Evolutionary conservation across 768 basidiomycete genomes (phyloP).

Genomic region (Heimioporus sp.): DNA sequence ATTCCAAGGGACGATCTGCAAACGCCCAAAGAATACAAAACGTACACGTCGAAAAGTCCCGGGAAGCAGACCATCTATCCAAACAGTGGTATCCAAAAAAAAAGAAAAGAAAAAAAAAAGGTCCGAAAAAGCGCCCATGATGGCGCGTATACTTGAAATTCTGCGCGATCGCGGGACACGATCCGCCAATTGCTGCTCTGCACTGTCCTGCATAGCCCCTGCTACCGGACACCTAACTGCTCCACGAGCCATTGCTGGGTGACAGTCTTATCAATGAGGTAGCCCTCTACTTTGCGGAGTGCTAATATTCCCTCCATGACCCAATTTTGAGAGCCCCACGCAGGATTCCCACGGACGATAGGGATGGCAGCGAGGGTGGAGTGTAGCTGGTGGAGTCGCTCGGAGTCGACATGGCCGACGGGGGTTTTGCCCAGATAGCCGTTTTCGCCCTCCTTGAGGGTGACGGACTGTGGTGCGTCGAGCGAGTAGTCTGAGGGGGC

Average conservation of each 20-base stretch:
- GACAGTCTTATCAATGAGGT: constrained; percentile 29
- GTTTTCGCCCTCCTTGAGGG: constrained; percentile 29
- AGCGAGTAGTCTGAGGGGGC: constrained; percentile 26
- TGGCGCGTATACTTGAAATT: no score
- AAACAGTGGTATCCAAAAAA: constrained; percentile 21
- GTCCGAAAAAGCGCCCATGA: no score
- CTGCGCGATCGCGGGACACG: background rate
- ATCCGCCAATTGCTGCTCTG: no score
- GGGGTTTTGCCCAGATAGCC: constrained; percentile 22
- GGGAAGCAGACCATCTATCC: constrained; percentile 15
- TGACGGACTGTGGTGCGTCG: constrained; percentile 33
- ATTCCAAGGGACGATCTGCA: constrained; percentile 12
- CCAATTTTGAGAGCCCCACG: constrained; percentile 30
- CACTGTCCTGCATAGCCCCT: constrained; percentile 3
- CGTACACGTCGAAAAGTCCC: constrained; percentile 21
- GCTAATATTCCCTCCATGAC: constrained; percentile 32
- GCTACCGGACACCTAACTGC: constrained; percentile 13
- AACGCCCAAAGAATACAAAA: constrained; percentile 24
- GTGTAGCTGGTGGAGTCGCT: constrained; percentile 27
- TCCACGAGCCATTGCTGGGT: constrained; percentile 29
- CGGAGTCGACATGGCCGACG: constrained; percentile 28
- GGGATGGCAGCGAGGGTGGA: constrained; percentile 26
- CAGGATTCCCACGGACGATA: constrained; percentile 24
- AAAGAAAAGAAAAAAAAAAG: background rate
- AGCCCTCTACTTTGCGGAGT: constrained; percentile 28